Evolutionary conservation across 345 rosid species (phyloP), one percentile per base, ranked within the genome.

Genomic region (Rhodamnia argentea): DNA sequence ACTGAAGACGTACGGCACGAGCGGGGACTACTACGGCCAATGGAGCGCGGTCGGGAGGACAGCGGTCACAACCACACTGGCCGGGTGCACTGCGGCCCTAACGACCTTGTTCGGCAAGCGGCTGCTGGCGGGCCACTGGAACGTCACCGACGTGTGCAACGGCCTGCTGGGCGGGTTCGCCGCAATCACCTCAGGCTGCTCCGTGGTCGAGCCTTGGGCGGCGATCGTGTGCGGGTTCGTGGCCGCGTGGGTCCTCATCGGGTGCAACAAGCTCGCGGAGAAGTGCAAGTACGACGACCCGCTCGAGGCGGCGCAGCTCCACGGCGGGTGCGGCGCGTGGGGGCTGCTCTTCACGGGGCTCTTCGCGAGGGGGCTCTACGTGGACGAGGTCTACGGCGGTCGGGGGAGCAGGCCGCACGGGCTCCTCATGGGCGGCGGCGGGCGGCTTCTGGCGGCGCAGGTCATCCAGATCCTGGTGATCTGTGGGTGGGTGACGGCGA

Each of bases 291-390:
- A 91, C 26, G 94, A 92, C 47, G 95, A 93, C 74, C 94, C 94
- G 9, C 83, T 91, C 2, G 94, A 92, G 87, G 95, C 93, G 3
- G 93, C 95, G 22, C 95, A 93, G 83, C 91, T 93, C 59, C 94
- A 93, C 81, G 93, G 93, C 4, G 94, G 95, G 5, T 93, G 95
- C 15, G 94, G 93, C 15, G 85, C 89, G 2, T 92, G 94, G 95
- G 95, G 95, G 70, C 82, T 93, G 20, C 85, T 93, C n/a, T 93
- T 93, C 86, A 92, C 94, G 0, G 92, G 90, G 22, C 58, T 93
- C 82, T 93, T 93, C 13, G 94, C 94, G 1, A 86, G 84, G 51
- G 78, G 91, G 57, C 40, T n/a, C 5, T 92, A 89, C 8, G 93
- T 93, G 4, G 85, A 86, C 6, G 90, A 93, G 86, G 89, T 90